A percentile compares a stretch with the other conserved stretches of the same genome.
phyloP scores from a whole-genome alignment of 2,329 filamentous ascomycete species.

The Trichoderma sp. region DNA sequence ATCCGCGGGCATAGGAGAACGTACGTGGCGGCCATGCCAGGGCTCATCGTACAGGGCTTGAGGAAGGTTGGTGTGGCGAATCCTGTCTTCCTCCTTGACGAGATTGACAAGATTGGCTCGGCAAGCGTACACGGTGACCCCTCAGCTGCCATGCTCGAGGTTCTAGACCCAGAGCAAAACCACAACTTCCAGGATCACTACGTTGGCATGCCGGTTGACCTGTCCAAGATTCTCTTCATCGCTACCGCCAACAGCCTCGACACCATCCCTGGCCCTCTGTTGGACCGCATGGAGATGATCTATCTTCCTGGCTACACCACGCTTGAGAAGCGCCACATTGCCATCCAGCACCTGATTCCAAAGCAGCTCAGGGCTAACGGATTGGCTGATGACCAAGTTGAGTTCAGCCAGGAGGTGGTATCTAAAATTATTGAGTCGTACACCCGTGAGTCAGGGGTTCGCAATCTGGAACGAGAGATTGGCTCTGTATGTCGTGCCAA shows the following conservation, averaged over 20 bases:
- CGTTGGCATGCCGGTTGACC: slow-evolving; percentile 89
- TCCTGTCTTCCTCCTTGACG: slow-evolving; percentile 91
- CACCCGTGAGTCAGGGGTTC: slow-evolving; percentile 92
- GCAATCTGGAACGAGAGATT: slow-evolving; percentile 93
- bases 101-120: slow-evolving; percentile 94
- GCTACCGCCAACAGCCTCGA: slow-evolving; percentile 94
- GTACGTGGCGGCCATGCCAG: slow-evolving; percentile 98
- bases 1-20: slow-evolving; percentile 92
- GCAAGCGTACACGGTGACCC: slow-evolving; percentile 94
- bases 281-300: slow-evolving; percentile 97
- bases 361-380: slow-evolving; percentile 95
- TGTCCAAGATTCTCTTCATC: slow-evolving; percentile 96
- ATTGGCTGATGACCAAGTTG: slow-evolving; percentile 70
- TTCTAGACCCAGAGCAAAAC: slow-evolving; percentile 96
- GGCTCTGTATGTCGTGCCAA: slow-evolving; percentile 92
- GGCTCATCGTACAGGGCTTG: slow-evolving; percentile 85
- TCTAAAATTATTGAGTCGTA: slow-evolving; percentile 96
- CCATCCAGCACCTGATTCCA: slow-evolving; percentile 86
- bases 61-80: slow-evolving; percentile 96
- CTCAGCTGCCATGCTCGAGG: slow-evolving; percentile 95
- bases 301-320: slow-evolving; percentile 93
- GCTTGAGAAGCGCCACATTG: slow-evolving; percentile 94
- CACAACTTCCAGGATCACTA: slow-evolving; percentile 95
- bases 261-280: slow-evolving; percentile 87
- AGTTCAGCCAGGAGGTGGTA: slow-evolving; percentile 77